Conservation (phyloP, 192 early-diverging fungal species). For the Backusella morwellensis region DNA sequence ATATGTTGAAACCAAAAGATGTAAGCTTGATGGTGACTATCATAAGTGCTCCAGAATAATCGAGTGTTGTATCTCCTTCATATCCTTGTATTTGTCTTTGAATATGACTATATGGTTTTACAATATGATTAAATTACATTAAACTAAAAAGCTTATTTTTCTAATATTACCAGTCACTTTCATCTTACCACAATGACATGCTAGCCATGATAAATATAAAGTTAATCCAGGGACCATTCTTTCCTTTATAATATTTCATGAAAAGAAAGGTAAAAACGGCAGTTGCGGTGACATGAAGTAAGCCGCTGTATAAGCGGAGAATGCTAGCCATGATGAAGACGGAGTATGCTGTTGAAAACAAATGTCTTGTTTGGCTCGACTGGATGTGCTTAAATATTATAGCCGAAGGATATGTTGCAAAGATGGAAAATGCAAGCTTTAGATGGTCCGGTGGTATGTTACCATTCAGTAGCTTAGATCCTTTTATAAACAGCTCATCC, state of each 20-base stretch:
- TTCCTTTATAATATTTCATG: slow-evolving; percentile 42
- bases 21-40: slow-evolving; percentile 91
- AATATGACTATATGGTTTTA: neutral
- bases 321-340: slow-evolving; percentile 32
- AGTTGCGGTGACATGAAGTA: slow-evolving; percentile 43
- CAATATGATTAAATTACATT: neutral
- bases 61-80: slow-evolving; percentile 54
- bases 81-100: slow-evolving; percentile 17
- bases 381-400: slow-evolving; percentile 39
- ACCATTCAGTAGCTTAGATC: neutral
- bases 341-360: neutral
- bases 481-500: neutral
- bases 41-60: slow-evolving; percentile 94
- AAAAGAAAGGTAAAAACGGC: slow-evolving; percentile 18
- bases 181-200: slow-evolving; percentile 58
- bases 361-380: neutral
- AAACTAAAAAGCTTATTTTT: neutral
- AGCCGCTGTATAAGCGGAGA: slow-evolving; percentile 54
- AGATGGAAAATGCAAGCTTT: slow-evolving; percentile 48
- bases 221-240: slow-evolving; percentile 44
- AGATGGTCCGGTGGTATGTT: slow-evolving; percentile 59
- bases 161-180: neutral
- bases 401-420: slow-evolving; percentile 56
- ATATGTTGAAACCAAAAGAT: slow-evolving; percentile 81
- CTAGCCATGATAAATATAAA: slow-evolving; percentile 64